Evolutionary conservation across 371 early-diverging fungal species (phyloP), one percentile per base, ranked within the genome.

Genomic region (Circinella umbellata): DNA sequence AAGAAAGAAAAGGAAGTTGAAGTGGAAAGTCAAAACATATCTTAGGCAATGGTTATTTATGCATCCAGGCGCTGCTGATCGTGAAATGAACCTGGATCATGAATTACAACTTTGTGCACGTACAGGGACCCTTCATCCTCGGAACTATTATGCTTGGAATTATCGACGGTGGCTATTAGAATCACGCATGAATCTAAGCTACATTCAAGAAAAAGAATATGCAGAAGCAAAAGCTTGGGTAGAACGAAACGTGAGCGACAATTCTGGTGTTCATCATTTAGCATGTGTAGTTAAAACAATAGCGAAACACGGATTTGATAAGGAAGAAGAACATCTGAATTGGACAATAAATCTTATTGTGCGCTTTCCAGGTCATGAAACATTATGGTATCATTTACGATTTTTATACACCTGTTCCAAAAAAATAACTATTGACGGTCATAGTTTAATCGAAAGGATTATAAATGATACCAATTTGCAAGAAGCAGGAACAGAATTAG

Each of bases 321-420:
- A 47, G 13, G 51, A 63, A 2, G 15, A 62, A 10, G 64, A 38
- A 17, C 82, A 81, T 61, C 54, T 82, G 61, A 36, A 53, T 13
- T 82, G 88, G 78, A 51, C 79, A 4, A 68, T 77, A 34, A 61
- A 66, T 13, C 57, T 86, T 14, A 80, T 86, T 15, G 38, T 67
- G 51, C 73, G 72, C 62, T 89, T 79, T 49, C 88, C 88, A 9
- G 88, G 87, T 13, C 86, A 89, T 62, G 88, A 88, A 69, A 74
- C 88, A 0, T 63, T 88, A 27, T 89, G 90, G 90, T 85, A 79
- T 49, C 88, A 89, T 73, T 75, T 81, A 46, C 82, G 90, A 47
- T 86, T 81, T 64, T 84, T 80, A 48, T 42, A 17, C 17, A 54
- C 48, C 7, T 57, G 42, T n/a, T 68, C 20, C 7, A 4, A n/a